Percentiles rank a stretch among this genome's conserved stretches.
Evolutionary conservation across 163 green algal species (phyloP).

Genomic region (Coccomyxa subellipsoidea): DNA sequence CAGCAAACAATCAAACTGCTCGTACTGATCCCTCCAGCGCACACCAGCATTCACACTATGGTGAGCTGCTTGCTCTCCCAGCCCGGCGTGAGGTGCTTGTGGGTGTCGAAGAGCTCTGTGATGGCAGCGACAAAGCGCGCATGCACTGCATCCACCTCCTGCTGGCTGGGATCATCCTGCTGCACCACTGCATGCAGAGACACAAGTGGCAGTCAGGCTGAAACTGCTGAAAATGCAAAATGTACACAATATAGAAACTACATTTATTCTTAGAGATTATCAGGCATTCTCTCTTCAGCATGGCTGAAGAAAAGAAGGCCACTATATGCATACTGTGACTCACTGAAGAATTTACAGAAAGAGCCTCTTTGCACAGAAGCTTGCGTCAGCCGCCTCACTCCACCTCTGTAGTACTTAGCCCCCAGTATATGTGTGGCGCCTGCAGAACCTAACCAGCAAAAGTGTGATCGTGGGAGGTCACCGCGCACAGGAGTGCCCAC

Average conservation of each 20-base stretch:
- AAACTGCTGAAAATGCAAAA: background rate
- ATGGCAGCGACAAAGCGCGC: background rate
- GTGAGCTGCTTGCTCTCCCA: constrained; percentile 4
- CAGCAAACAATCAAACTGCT: too few relatives aligned
- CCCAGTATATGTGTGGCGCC: too few relatives aligned
- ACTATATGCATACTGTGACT: too few relatives aligned
- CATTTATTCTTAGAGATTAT: background rate
- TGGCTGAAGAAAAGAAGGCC: too few relatives aligned
- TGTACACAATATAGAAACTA: background rate
- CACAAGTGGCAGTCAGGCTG: background rate
- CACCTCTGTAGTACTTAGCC: too few relatives aligned
- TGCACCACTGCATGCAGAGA: background rate
- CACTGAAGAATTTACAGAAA: too few relatives aligned
- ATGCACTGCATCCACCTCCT: background rate
- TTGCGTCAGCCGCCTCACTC: too few relatives aligned
- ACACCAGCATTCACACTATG: constrained; percentile 2
- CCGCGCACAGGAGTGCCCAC: background rate
- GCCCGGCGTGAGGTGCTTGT: constrained; percentile 8
- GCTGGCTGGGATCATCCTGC: background rate
- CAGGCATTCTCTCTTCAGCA: background rate
- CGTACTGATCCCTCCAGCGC: too few relatives aligned
- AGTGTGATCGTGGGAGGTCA: background rate
- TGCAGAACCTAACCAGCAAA: too few relatives aligned
- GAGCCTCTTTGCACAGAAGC: too few relatives aligned
- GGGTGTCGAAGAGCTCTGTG: background rate